Evolutionary conservation across 768 basidiomycete genomes (phyloP), one percentile per base, ranked within the genome.

Genomic region (Termitomyces sp.): DNA sequence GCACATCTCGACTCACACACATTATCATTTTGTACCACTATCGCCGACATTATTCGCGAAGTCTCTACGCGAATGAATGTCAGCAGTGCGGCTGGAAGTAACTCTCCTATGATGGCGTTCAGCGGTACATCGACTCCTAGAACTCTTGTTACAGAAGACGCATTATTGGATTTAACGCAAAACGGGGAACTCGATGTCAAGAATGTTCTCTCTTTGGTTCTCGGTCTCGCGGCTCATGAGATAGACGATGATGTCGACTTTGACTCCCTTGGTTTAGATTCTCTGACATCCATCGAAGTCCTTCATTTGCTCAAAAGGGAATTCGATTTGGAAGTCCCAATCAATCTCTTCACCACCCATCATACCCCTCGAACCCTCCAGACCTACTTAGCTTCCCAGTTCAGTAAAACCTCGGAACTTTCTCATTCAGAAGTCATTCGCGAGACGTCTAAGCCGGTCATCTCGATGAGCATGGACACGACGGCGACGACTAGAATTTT

Each of bases 241-340:
- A 72, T 88, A 26, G 56, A 67, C 1, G 82, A 82, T 30, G 77
- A 79, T 18, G 65, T 69, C 0, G 76, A 82, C 22, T 71, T 89
- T 8, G 74, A 74, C 18, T 67, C 71, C 0, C 72, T 88, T 14
- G 87, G 88, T 3, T 69, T 89, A 22, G 86, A 89, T 62, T 89
- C 87, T 1, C 68, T 90, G 53, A 79, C 81, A 22, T 81, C 83
- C 1, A 85, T 89, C 56, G 88, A 90, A 62, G 79, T 78, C 34
- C 73, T 81, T 7, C 78, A 84, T 40, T 73, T 73, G 1, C 63
- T 88, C 40, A 73, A 74, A 58, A 68, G 69, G 5, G 74, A 76
- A 48, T 75, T 78, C 51, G 69, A 71, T 20, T 57, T 79, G 33
- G 67, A 74, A 4, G 64, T 88, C 10, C 79, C 86, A 0, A 65